Evolutionary conservation across 2,329 filamentous ascomycete species (phyloP), one percentile per base, ranked within the genome.

Genomic region (Triangularia setosa): DNA sequence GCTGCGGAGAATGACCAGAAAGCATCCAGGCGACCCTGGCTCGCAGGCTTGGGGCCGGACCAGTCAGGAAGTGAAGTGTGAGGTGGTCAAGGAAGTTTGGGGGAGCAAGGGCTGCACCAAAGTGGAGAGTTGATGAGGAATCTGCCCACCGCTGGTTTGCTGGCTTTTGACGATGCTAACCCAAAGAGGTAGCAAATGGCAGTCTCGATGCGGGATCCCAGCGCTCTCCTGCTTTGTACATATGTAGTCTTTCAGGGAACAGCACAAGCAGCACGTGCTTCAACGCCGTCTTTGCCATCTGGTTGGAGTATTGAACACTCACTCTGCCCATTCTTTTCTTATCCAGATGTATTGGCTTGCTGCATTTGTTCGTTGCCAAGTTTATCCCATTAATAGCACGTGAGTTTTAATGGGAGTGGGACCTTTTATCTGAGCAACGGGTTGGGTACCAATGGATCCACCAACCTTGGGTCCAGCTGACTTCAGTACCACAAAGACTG

Each of bases 51-150:
- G 33, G 62, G n/a, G 62, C 56, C n/a, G 35, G 33, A 44, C 67
- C 63, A 68, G 63, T 68, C 64, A 65, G 65, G 58, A 63, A 24
- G 62, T 64, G 65, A 63, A 59, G 62, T 61, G 62, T 63, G 52
- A 24, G 23, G 52, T 28, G 61, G 59, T 62, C 44, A 57, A 53
- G 52, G 52, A 28, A 55, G 52, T 55, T 55, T 55, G 23, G 52
- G 52, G 61, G 58, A 60, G 58, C 48, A 65, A 55, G 33, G 48
- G 35, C 54, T 35, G 53, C 55, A 52, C 8, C 27, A 54, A 62
- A 62, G 62, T 61, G 63, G 65, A 58, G 30, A 60, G 40, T 25
- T 40, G n/a, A 33, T 40, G 24, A 58, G 57, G 60, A 58, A 60
- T 61, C 64, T 62, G 59, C 54, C 63, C 59, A 48, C 61, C 33